Evolutionary conservation across 805 yeast species (phyloP).

Genomic region (Lachancea lanzarotensis): DNA sequence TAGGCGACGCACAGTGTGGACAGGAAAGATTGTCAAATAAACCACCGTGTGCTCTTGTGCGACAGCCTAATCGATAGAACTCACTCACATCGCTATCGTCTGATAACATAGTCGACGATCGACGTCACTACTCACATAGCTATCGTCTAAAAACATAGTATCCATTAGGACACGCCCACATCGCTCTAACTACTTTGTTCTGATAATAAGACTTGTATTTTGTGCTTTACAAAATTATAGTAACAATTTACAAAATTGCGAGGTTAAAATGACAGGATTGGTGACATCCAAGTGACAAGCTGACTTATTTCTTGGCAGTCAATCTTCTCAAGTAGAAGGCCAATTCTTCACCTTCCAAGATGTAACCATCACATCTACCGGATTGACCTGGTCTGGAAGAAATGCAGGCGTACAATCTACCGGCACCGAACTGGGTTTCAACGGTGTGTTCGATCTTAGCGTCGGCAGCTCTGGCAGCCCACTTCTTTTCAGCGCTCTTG

Average conservation of each 20-base stretch:
- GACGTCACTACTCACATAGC: too few relatives aligned
- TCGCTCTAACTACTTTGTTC: background rate
- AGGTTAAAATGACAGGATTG: conserved; percentile 7
- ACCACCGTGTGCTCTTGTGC: too few relatives aligned
- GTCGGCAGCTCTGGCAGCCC: conserved; percentile 82
- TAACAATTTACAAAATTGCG: conserved; percentile 10
- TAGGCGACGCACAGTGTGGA: too few relatives aligned
- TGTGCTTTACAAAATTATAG: conserved; percentile 9
- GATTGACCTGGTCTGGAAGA: conserved; percentile 99
- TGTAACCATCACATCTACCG: conserved; percentile 99
- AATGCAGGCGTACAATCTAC: conserved; percentile 97
- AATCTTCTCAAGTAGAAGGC: conserved; percentile 99
- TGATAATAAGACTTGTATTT: conserved; percentile 9
- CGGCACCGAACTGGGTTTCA: conserved; percentile 95
- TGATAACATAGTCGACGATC: too few relatives aligned
- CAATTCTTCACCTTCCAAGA: conserved; percentile 99
- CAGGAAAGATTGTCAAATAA: too few relatives aligned
- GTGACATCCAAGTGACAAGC: background rate
- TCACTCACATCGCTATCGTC: too few relatives aligned
- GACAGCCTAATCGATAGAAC: too few relatives aligned
- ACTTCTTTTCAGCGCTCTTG: conserved; percentile 80
- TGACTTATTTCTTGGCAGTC: conserved; percentile 91
- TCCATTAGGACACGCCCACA: background rate
- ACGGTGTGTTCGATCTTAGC: conserved; percentile 87
- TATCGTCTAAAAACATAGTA: too few relatives aligned